Evolutionary conservation across 2,329 filamentous ascomycete genomes (phyloP), one percentile per base, ranked within the genome.

Genomic region (Sclerotinia sclerotiorum): DNA sequence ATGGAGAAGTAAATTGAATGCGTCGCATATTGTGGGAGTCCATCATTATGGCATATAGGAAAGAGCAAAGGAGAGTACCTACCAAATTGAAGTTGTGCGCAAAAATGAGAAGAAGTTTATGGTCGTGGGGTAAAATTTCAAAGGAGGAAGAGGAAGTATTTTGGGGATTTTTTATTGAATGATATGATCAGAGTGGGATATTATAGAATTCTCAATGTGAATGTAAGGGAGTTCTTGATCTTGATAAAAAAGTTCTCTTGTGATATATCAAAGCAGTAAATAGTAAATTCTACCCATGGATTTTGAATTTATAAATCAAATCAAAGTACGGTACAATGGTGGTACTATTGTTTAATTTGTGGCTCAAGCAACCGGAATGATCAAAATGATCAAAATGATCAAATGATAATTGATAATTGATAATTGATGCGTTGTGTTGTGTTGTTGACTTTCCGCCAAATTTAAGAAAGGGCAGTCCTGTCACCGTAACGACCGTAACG

Each of bases 1-100:
- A 65, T 67, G 57, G 60, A 65, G 35, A 27, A 58, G 71, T 46
- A 72, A 72, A 71, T 70, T 71, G 39, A 69, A 73, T 48, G n/a
- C 2, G 51, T 55, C 39, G 60, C 66, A 55, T n/a, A 52, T 52
- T 21, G 5, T 56, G 0, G 21, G 39, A 35, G 15, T 29, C 11
- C 24, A 65, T 65, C 15, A 44, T 54, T 21, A n/a, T 35, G 7
- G 49, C 49, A 42, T 3, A 35, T 52, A 56, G 61, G 54, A 66
- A 67, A 51, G 57, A 55, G 58, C 65, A 68, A 54, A 42, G 35
- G 29, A 60, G 17, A 15, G 11, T 24, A 55, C 65, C 57, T 68
- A 68, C 65, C 49, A 49, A 27, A 42, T 29, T 52, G 54, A 54
- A 67, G 21, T 68, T 65, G 44, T 56, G 27, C 42, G 60, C 52